phyloP scores from a whole-genome alignment of 2,329 filamentous ascomycete genomes.

The Pseudocercospora macadamiae region DNA sequence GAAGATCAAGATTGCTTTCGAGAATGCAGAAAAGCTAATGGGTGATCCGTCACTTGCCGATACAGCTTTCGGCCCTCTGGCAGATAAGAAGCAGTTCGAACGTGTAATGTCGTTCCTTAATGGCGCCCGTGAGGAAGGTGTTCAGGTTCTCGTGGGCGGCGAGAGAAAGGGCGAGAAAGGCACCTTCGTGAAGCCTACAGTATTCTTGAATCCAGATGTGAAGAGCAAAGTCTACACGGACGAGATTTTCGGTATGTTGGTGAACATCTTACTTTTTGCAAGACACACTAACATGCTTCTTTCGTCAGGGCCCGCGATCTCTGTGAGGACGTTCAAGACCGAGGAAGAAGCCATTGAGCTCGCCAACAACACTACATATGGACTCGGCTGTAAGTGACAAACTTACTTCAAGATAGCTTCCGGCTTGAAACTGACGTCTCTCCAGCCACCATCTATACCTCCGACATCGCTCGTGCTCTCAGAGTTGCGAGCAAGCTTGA shows the following conservation, averaged over 20 bases:
- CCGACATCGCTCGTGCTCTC: conserved; percentile 57
- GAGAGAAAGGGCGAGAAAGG: conserved; percentile 36
- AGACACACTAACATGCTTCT: too few relatives aligned
- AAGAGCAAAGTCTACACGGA: conserved; percentile 31
- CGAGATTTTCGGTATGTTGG: conserved; percentile 44
- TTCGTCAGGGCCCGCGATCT: conserved; percentile 41
- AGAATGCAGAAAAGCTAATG: conserved; percentile 27
- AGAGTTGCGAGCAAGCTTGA: conserved; percentile 52
- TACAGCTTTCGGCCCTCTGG: conserved; percentile 51
- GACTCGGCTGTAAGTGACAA: conserved; percentile 25
- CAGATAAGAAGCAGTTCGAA: conserved; percentile 53
- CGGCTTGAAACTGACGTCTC: conserved; percentile 47
- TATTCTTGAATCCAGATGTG: conserved; percentile 10
- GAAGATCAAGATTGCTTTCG: conserved; percentile 39
- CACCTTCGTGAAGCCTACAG: conserved; percentile 29
- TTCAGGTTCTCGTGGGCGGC: conserved; percentile 29
- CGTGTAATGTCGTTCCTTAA: conserved; percentile 37
- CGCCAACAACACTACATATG: conserved; percentile 36
- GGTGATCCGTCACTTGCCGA: conserved; percentile 31
- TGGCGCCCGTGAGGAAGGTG: conserved; percentile 24
- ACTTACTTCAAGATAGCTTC: too few relatives aligned
- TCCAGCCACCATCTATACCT: conserved; percentile 66
- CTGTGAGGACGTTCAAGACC: conserved; percentile 39
- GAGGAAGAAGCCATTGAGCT: conserved; percentile 42
- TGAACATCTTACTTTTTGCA: too few relatives aligned